Evolutionary conservation across 768 basidiomycete genomes (phyloP).

Genomic region (Hypsizygus marmoreus): DNA sequence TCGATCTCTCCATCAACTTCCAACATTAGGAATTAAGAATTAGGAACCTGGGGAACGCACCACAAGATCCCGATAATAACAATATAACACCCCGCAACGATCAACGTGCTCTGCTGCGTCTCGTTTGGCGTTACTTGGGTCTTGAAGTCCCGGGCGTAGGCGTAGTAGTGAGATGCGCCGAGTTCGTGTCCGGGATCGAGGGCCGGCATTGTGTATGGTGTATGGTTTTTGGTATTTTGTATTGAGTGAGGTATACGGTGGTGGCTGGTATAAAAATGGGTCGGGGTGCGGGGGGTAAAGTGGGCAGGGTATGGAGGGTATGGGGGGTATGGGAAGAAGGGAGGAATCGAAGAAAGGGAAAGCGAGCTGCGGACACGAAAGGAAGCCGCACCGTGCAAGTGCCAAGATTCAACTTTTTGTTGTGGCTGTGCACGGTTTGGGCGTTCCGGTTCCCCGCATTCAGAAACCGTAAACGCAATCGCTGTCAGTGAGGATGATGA

Average conservation of each 20-base stretch:
- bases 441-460: neutral
- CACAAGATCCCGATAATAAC: constrained; percentile 79
- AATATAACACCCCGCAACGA: constrained; percentile 78
- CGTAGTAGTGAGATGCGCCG: constrained; percentile 2
- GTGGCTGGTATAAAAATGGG: too few relatives aligned
- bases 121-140: constrained; percentile 59
- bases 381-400: neutral
- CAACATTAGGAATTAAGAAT: too few relatives aligned
- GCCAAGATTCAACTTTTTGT: neutral
- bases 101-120: constrained; percentile 76
- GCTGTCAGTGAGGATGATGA: neutral
- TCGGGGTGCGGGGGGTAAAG: too few relatives aligned
- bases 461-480: neutral
- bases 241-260: too few relatives aligned
- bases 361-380: neutral
- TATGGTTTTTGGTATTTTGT: too few relatives aligned
- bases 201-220: constrained; percentile 14
- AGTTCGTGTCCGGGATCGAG: constrained; percentile 6
- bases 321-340: neutral
- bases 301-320: constrained; percentile 1
- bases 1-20: too few relatives aligned
- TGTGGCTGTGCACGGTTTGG: constrained; percentile 14
- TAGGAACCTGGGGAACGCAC: too few relatives aligned
- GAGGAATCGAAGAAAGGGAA: neutral
- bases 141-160: constrained; percentile 41